Evolutionary conservation across 192 early-diverging fungal species (phyloP).

Genomic region (Podila epigama): DNA sequence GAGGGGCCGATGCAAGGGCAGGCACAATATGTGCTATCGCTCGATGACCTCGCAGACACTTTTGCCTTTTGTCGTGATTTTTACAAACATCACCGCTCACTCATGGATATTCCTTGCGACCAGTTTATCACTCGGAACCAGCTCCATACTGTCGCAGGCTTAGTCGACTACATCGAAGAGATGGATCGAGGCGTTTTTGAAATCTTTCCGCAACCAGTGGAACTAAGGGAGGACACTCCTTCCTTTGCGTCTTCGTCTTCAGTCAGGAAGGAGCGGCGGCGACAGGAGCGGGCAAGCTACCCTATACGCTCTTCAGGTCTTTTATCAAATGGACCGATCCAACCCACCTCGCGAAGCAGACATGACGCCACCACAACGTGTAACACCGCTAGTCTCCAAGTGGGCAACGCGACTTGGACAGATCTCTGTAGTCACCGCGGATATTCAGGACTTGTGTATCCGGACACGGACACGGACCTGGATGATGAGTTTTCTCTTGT

Average conservation of each 20-base stretch:
- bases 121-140: slow-evolving; percentile 41
- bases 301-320: background rate
- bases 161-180: slow-evolving; percentile 38
- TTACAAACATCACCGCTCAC: slow-evolving; percentile 36
- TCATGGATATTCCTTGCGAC: slow-evolving; percentile 44
- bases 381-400: background rate
- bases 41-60: slow-evolving; percentile 35
- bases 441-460: background rate
- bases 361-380: background rate
- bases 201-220: slow-evolving; percentile 22
- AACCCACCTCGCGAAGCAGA: background rate
- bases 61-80: slow-evolving; percentile 41
- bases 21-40: slow-evolving; percentile 1
- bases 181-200: slow-evolving; percentile 34
- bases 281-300: background rate
- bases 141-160: slow-evolving; percentile 31
- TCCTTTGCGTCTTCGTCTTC: slow-evolving; percentile 34
- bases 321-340: background rate
- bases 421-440: slow-evolving; percentile 18
- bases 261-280: slow-evolving; percentile 5
- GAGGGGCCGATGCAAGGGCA: background rate
- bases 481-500: slow-evolving; percentile 38
- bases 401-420: background rate
- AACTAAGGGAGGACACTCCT: slow-evolving; percentile 29
- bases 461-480: slow-evolving; percentile 23